Base-by-base conservation (phyloP, 1,139 yeast genomes). In the Debaryomyces udenii region DNA sequence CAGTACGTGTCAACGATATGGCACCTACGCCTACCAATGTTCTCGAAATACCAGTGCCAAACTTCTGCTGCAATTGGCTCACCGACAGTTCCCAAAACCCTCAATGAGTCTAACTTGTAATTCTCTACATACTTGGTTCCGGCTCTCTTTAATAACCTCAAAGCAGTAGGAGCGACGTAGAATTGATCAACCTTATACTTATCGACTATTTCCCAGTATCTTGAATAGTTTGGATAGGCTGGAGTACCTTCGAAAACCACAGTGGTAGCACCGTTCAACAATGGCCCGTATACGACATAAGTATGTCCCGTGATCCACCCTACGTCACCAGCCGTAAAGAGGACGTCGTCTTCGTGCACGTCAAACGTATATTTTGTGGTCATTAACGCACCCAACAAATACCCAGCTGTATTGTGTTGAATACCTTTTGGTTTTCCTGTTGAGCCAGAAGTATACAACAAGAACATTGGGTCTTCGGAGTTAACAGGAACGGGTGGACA, bases 261-360 rank as follows among this genome's bases (percentile, higher is more conserved):
- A 3, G 93, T 80, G 26, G 94, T 83, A 34, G 90, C 89, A 58
- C 95, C 95, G 51, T 76, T 76, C 41, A 83, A 67, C 53, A 86
- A 72, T 17, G 95, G 95, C 40, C 94, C 95, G 57, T 86, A 86
- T 36, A 86, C 88, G 31, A 80, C 88, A 59, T 86, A 86, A 2
- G 93, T 80, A 65, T 86, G 95, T 41, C 95, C 95, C 9, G 94
- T 86, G 55, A 86, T 85, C 95, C 95, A 86, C 50, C 95, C 95
- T 45, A 86, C 81, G 61, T 86, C 95, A 56, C 94, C 95, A 14
- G 94, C 94, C 9, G 94, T 86, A 69, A 86, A 86, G 45, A 86
- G 66, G 23, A 79, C 69, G 57, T 86, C 95, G 34, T 81, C 81
- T 47, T 76, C 78, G 55, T 85, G 91, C 35, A 84, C 78, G 59